Conservation (phyloP, 2,329 filamentous ascomycete genomes). For the Penicillium sp. region DNA sequence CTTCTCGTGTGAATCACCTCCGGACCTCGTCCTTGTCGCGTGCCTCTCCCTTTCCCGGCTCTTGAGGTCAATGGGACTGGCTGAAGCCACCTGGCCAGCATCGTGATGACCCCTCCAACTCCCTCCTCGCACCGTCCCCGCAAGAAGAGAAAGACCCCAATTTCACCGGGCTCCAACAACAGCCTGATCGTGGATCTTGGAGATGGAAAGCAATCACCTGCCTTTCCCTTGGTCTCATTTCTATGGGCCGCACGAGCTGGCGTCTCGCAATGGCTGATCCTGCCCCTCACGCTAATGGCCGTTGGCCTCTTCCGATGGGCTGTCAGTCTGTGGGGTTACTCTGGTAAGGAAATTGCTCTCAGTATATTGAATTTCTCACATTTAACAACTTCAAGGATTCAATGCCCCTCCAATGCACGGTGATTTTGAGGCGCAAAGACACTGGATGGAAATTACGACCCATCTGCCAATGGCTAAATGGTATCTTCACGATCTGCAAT, state of each 20-base stretch:
- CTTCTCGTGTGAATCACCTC: neutral
- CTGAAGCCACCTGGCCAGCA: conserved; percentile 19
- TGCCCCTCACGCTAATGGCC: conserved; percentile 85
- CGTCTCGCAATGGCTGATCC: conserved; percentile 87
- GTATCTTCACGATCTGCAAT: conserved; percentile 96
- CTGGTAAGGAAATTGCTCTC: conserved; percentile 58
- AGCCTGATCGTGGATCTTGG: conserved; percentile 46
- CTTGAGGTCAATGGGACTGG: conserved; percentile 23
- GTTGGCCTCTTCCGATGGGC: conserved; percentile 94
- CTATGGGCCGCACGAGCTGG: conserved; percentile 83
- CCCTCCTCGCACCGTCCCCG: conserved; percentile 45
- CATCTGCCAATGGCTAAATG: conserved; percentile 89
- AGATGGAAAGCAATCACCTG: conserved; percentile 58
- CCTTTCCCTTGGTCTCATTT: conserved; percentile 91
- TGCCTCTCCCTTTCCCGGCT: neutral
- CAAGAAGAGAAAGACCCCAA: conserved; percentile 46
- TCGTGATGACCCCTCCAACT: conserved; percentile 31
- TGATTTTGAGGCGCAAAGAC: conserved; percentile 95
- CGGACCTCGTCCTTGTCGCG: neutral
- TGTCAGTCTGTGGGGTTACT: conserved; percentile 91
- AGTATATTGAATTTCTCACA: neutral
- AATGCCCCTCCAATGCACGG: conserved; percentile 86
- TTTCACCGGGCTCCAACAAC: conserved; percentile 42
- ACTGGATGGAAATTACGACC: conserved; percentile 98
- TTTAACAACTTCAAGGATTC: conserved; percentile 58